Evolutionary conservation across 129 eudicot species (phyloP), one percentile per base, ranked within the genome.

Genomic region (Smallanthus sonchifolius): DNA sequence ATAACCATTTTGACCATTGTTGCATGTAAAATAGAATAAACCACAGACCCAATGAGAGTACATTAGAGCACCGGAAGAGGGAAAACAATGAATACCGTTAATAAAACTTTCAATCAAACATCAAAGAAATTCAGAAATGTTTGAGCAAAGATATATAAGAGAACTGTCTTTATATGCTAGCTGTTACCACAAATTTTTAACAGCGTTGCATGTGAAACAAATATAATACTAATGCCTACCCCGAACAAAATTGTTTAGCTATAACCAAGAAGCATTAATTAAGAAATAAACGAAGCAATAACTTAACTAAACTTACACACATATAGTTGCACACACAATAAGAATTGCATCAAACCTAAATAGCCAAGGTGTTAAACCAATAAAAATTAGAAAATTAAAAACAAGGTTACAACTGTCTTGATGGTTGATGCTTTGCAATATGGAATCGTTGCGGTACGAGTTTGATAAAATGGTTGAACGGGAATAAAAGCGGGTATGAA

Each of bases 181-280:
- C 56, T 24, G 30, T 24, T 24, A 24, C 30, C 55, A 15, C 1
- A 48, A 45, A 2, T 10, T 48, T 48, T 13, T 48, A 13, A 10
- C 13, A 14, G 49, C 9, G 49, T 44, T 44, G 14, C 15, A 37
- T 37, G 40, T 37, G 11, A 10, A 54, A 6, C 24, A 16, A 19
- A 54, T 19, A 54, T 6, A 20, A 7, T 7, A 2, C 6, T 24
- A 24, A 24, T 19, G 61, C 61, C 17, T 54, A 54, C 6, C 11
- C 30, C 30, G 1, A 24, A 55, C 47, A n/a, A 59, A 28, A 73
- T 4, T 40, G 30, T 28, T 56, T 72, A 40, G 49, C 56, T 24
- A 24, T 57, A 55, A 72, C 39, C 51, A 72, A 19, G 60, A 69
- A 69, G 28, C 45, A 47, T 69, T 47, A 49, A 47, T 69, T 47